These are phyloP conservation scores for Boletus pseudopeckii DNA, from an alignment of 768 basidiomycete species.

Conservation along the genomic window DNA sequence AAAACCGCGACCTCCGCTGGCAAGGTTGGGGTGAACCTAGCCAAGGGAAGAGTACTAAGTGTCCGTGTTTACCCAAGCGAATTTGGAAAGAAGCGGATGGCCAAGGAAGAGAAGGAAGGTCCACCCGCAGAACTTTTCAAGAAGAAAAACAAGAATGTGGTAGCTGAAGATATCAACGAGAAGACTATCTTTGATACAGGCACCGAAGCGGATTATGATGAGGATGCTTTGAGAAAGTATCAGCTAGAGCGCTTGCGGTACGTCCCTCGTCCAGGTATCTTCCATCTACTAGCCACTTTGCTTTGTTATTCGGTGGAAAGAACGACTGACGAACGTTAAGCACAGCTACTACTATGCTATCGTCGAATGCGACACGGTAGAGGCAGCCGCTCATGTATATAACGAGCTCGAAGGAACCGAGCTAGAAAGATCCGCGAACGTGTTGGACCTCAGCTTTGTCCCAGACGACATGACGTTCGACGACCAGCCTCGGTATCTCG, in stretches of 20 bases:
- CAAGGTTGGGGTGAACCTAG: slow-evolving; percentile 27
- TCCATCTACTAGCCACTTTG: not conserved
- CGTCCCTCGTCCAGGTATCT: slow-evolving; percentile 24
- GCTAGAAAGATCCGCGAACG: slow-evolving; percentile 93
- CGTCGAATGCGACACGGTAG: slow-evolving; percentile 77
- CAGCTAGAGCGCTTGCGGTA: slow-evolving; percentile 91
- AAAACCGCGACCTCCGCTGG: slow-evolving; percentile 10
- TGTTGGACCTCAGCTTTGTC: slow-evolving; percentile 93
- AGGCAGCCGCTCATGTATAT: slow-evolving; percentile 77
- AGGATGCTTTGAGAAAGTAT: slow-evolving; percentile 83
- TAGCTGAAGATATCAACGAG: slow-evolving; percentile 59
- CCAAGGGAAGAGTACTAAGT: slow-evolving; percentile 64
- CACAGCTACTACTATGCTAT: slow-evolving; percentile 93
- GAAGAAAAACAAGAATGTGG: slow-evolving; percentile 37
- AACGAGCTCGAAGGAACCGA: slow-evolving; percentile 91
- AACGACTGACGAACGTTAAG: slow-evolving; percentile 9
- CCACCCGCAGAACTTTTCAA: slow-evolving; percentile 85
- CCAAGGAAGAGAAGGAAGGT: slow-evolving; percentile 83
- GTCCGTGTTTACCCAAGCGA: slow-evolving; percentile 90
- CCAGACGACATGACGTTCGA: slow-evolving; percentile 87
- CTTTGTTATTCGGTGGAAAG: not conserved
- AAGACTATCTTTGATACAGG: slow-evolving; percentile 63
- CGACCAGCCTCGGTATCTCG: slow-evolving; percentile 61
- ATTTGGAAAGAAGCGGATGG: slow-evolving; percentile 87
- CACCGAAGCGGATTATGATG: slow-evolving; percentile 77